Evolutionary conservation across 2,329 filamentous ascomycete species (phyloP), one percentile per base, ranked within the genome.

Genomic region (Pseudocercospora pini-densiflorae): DNA sequence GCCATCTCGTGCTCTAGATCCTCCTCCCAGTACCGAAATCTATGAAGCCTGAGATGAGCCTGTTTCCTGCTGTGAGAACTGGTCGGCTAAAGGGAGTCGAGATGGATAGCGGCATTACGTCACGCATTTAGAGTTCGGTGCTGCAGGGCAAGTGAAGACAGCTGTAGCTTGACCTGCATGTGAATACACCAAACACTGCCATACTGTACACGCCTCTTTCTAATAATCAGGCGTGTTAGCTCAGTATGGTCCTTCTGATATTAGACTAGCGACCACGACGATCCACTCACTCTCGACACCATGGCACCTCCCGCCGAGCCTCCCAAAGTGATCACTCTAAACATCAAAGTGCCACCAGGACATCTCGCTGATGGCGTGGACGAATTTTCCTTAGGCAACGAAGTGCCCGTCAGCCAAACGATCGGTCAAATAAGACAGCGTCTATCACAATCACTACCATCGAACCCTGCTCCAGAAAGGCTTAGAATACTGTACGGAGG

Each of bases 401-500:
- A 67, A 29, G 59, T 78, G 24, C 62, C 71, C 71, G 57, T 73
- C 47, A 62, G 62, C 24, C 79, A 79, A 1, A 88, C 84, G 2
- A 76, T 90, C 57, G 80, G 77, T 21, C 79, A 83, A 59, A 77
- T 90, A n/a, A 87, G 86, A 69, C 73, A 79, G 51, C 81, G 79
- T 62, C 85, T 90, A 63, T 80, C 83, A 55, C 73, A 83, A 65
- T 76, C 79, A 9, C 75, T 88, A n/a, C 79, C 84, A 8, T 79
- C 78, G 31, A 79, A 79, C 62, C 83, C 84, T 33, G 60, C 77
- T 8, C 79, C 82, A 0, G 75, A 79, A 19, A 75, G 79, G 51
- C 87, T 89, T 77, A 81, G 86, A 51, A 75, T 90, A 65, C 88
- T 89, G 21, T 88, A 88, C 70, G 79, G 82, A 59, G 88, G 88